Conservation (phyloP, 169 alveolate species). For the Plasmodium cynomolgi region DNA sequence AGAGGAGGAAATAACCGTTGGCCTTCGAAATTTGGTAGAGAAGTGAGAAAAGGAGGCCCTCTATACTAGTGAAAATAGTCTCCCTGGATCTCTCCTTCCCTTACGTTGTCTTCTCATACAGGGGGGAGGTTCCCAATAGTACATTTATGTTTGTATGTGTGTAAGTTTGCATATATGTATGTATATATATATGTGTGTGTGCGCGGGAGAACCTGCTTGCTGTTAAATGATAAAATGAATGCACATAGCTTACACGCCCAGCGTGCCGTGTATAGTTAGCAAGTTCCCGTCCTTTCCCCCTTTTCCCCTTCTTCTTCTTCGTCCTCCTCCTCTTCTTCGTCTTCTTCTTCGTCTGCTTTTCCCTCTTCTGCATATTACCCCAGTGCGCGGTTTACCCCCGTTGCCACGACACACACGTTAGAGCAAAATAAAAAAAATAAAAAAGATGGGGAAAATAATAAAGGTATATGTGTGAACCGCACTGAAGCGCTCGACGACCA, state of each 20-base stretch:
- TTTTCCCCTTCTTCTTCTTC: background rate
- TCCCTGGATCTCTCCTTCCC: background rate
- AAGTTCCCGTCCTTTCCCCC: background rate
- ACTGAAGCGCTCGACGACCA: background rate
- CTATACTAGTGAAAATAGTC: background rate
- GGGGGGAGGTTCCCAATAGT: background rate
- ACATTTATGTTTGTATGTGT: background rate
- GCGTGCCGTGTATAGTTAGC: background rate
- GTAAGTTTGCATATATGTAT: background rate
- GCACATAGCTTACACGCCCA: background rate
- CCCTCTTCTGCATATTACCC: too few species aligned
- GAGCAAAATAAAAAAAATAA: background rate
- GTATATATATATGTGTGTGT: background rate
- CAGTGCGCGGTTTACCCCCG: background rate
- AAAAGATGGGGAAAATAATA: background rate
- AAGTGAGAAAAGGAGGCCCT: background rate
- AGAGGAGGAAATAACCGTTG: slow-evolving; percentile 74
- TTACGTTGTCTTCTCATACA: background rate
- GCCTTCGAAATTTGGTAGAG: slow-evolving; percentile 61
- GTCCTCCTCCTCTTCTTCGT: background rate
- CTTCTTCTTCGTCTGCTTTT: background rate
- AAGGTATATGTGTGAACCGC: background rate
- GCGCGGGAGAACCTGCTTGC: background rate
- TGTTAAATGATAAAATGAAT: background rate
- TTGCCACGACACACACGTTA: background rate